phyloP scores from a whole-genome alignment of 2,329 filamentous ascomycete species.

The Aspergillus sp. region DNA sequence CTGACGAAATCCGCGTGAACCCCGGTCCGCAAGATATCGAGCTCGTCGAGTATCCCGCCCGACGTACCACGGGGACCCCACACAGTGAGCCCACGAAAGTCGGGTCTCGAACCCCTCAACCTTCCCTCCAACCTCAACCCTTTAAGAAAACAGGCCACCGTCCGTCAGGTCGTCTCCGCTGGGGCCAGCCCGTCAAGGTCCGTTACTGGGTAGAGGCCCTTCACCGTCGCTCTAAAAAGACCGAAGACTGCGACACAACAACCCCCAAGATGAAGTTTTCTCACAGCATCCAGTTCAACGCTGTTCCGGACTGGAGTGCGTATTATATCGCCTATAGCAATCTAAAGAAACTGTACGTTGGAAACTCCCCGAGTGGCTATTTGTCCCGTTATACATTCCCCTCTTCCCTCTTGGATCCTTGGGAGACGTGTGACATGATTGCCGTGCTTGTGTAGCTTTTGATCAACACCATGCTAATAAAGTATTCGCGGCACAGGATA shows the following conservation, averaged over 20 bases:
- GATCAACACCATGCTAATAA: neutral
- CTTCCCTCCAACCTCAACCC: neutral
- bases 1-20: slow-evolving; percentile 13
- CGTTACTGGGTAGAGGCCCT: slow-evolving; percentile 37
- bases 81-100: neutral
- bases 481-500: slow-evolving; percentile 60
- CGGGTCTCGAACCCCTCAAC: slow-evolving; percentile 4
- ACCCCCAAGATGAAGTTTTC: slow-evolving; percentile 98
- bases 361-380: slow-evolving; percentile 55
- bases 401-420: neutral
- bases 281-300: slow-evolving; percentile 98
- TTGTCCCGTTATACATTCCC: slow-evolving; percentile 34
- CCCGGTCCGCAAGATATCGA: slow-evolving; percentile 33
- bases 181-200: slow-evolving; percentile 21
- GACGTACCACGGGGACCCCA: slow-evolving; percentile 12
- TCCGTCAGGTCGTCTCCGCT: neutral
- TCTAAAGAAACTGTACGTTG: slow-evolving; percentile 88
- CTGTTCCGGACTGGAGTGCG: slow-evolving; percentile 98
- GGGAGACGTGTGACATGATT: slow-evolving; percentile 6
- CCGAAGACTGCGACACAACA: slow-evolving; percentile 49
- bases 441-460: neutral
- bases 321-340: slow-evolving; percentile 99
- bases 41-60: slow-evolving; percentile 28
- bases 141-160: neutral
- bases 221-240: slow-evolving; percentile 22